phyloP scores from a whole-genome alignment of 31 red algal species.

The Odonthalia washingtoniensis region DNA sequence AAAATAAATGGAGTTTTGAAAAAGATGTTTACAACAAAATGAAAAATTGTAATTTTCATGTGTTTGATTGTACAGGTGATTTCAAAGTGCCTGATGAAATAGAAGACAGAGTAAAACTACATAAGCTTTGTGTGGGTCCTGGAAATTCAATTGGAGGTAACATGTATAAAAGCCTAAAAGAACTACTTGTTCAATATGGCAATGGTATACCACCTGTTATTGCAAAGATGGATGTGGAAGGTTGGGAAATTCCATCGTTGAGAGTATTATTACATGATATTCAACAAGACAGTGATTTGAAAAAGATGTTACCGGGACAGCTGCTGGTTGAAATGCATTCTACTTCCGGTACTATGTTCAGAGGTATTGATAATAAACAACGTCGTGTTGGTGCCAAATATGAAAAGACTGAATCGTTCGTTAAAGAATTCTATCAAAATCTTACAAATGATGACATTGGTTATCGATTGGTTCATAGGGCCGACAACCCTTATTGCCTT shows the following conservation, averaged over 20 bases:
- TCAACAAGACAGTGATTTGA: background rate
- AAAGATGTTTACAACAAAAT: background rate
- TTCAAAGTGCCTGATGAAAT: background rate
- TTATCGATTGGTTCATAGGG: background rate
- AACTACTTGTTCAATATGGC: too few species aligned
- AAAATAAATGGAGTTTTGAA: background rate
- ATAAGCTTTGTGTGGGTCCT: background rate
- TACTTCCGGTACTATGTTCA: background rate
- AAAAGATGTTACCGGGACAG: background rate
- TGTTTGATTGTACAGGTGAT: slow-evolving; percentile 6
- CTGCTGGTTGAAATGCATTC: background rate
- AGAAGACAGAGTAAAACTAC: background rate
- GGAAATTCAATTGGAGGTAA: background rate
- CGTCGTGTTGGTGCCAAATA: background rate
- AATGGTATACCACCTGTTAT: background rate
- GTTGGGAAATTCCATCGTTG: background rate
- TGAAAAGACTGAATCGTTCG: background rate
- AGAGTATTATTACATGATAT: background rate
- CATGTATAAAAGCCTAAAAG: background rate
- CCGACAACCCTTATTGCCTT: background rate
- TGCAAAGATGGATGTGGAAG: background rate
- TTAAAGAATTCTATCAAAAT: background rate
- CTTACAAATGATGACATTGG: background rate
- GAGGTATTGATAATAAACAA: background rate
- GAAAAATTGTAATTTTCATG: background rate